Conservation (phyloP, 2,329 filamentous ascomycete genomes). For the Aspergillus fructus region DNA sequence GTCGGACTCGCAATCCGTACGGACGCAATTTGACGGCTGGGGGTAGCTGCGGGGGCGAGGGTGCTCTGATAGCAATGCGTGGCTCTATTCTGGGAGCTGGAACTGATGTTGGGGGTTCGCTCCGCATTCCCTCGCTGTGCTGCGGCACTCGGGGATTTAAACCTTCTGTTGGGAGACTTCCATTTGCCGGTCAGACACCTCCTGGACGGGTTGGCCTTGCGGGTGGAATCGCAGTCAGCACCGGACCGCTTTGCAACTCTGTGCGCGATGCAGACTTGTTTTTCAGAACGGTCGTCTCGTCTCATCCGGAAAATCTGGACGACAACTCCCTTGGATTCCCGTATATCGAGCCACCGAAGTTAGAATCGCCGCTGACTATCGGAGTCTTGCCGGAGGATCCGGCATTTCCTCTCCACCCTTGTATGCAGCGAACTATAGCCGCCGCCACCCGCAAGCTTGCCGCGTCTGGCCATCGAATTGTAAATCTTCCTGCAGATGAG, state of each 20-base stretch:
- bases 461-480: constrained; percentile 19
- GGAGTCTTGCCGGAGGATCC: constrained; percentile 24
- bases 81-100: constrained; percentile 60
- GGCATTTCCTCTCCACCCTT: constrained; percentile 21
- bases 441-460: constrained; percentile 17
- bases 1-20: constrained; percentile 61
- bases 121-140: constrained; percentile 48
- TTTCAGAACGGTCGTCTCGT: constrained; percentile 7
- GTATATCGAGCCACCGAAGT: constrained; percentile 4
- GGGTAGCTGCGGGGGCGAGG: constrained; percentile 67
- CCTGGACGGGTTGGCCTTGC: constrained; percentile 15
- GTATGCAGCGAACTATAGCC: constrained; percentile 19
- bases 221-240: constrained; percentile 19
- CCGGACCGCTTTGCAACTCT: constrained; percentile 22
- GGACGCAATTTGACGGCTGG: constrained; percentile 60
- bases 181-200: constrained; percentile 48
- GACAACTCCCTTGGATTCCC: constrained; percentile 15
- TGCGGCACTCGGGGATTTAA: constrained; percentile 51
- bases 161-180: constrained; percentile 46
- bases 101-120: constrained; percentile 57
- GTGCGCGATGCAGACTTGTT: constrained; percentile 18
- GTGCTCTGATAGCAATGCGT: constrained; percentile 57
- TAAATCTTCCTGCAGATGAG: constrained; percentile 14
- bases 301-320: constrained; percentile 13
- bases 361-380: constrained; percentile 12